phyloP scores from a whole-genome alignment of 2,329 filamentous ascomycete species.

The Trichoderma guizhouense region DNA sequence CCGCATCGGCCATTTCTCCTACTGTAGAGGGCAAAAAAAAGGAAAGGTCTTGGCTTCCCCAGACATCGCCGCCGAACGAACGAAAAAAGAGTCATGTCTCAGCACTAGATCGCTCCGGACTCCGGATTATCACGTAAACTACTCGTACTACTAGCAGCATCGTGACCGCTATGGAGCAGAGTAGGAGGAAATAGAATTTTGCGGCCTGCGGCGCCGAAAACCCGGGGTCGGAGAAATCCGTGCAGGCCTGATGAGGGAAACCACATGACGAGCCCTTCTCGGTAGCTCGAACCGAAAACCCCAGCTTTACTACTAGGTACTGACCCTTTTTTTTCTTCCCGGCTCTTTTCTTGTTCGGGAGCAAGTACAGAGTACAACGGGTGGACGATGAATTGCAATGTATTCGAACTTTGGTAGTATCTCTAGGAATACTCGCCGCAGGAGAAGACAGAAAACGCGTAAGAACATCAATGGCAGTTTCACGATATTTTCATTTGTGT shows the following conservation, averaged over 20 bases:
- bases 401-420: neutral
- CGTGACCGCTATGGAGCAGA: neutral
- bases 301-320: neutral
- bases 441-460: neutral
- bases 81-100: neutral
- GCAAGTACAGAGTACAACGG: neutral
- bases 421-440: neutral
- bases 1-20: neutral
- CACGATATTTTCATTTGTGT: neutral
- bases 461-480: neutral
- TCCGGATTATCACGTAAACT: neutral
- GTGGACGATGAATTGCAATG: neutral
- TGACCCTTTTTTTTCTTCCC: neutral
- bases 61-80: neutral
- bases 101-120: neutral
- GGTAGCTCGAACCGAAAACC: conserved; percentile 11
- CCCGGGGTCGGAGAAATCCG: conserved; percentile 15
- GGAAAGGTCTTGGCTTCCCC: neutral
- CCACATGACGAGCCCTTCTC: conserved; percentile 10
- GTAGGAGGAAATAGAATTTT: neutral
- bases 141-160: neutral
- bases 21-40: neutral
- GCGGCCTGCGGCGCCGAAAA: conserved; percentile 4
- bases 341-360: neutral
- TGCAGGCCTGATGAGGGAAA: neutral